Evolutionary conservation across 1,284 basidiomycete genomes (phyloP).

Genomic region (Earliella scabrosa): DNA sequence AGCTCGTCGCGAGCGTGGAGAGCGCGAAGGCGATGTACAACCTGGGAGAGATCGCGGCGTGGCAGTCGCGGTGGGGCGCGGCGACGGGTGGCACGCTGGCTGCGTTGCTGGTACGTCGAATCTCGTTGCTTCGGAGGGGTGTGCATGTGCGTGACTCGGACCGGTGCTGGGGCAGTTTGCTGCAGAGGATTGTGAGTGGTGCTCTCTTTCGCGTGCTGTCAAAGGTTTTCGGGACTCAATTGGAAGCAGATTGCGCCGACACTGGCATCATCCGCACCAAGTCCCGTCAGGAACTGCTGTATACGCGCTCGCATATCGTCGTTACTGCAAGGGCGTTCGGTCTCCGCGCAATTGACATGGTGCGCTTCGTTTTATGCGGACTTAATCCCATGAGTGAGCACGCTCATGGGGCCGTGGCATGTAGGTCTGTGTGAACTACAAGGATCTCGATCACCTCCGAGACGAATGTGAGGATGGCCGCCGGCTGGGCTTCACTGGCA

Average conservation of each 20-base stretch:
- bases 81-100: slow-evolving; percentile 52
- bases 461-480: slow-evolving; percentile 84
- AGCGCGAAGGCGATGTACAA: slow-evolving; percentile 71
- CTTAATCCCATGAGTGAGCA: too few species aligned
- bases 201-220: not conserved
- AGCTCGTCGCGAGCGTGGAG: slow-evolving; percentile 80
- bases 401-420: not conserved
- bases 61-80: slow-evolving; percentile 52
- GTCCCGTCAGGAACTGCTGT: slow-evolving; percentile 78
- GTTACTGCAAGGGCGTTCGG: slow-evolving; percentile 86
- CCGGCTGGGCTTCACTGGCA: slow-evolving; percentile 84
- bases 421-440: slow-evolving; percentile 91
- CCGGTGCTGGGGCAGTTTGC: slow-evolving; percentile 64
- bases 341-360: slow-evolving; percentile 90
- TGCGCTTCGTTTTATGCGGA: slow-evolving; percentile 29
- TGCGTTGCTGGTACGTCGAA: slow-evolving; percentile 61
- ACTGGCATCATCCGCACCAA: slow-evolving; percentile 84
- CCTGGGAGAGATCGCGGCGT: slow-evolving; percentile 64
- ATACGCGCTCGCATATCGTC: slow-evolving; percentile 85
- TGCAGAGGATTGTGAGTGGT: slow-evolving; percentile 81
- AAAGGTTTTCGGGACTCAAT: not conserved
- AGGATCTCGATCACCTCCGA: slow-evolving; percentile 69
- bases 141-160: not conserved
- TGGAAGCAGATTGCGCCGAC: slow-evolving; percentile 75
- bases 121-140: too few species aligned